These are phyloP conservation scores for Haplosporangium sp. DNA, from an alignment of 371 early-diverging fungal species.

Conservation along the genomic window DNA sequence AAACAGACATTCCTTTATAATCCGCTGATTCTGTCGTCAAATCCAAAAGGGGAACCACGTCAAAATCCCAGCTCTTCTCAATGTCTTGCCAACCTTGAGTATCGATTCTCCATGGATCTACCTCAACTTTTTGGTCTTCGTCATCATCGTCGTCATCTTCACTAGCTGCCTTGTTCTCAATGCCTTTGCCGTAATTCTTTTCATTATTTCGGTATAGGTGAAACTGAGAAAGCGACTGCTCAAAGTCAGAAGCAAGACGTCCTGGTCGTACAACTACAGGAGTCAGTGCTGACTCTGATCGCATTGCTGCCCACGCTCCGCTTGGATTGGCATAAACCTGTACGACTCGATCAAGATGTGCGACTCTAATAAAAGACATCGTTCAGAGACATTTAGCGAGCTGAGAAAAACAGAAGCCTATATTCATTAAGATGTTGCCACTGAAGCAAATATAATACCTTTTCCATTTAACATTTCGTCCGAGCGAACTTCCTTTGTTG, in stretches of 20 bases:
- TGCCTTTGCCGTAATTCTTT: conserved; percentile 11
- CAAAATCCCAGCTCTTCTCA: conserved; percentile 47
- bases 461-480: conserved; percentile 49
- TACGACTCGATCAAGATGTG: conserved; percentile 64
- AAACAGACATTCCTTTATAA: conserved; percentile 25
- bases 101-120: conserved; percentile 42
- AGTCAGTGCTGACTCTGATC: conserved; percentile 58
- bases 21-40: conserved; percentile 22
- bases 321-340: conserved; percentile 66
- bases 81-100: conserved; percentile 42
- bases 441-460: conserved; percentile 20
- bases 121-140: conserved; percentile 8
- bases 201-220: conserved; percentile 36
- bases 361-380: conserved; percentile 32
- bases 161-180: background rate
- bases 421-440: background rate
- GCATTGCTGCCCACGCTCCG: conserved; percentile 71
- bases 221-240: conserved; percentile 58
- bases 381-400: too few species aligned
- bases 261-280: conserved; percentile 32
- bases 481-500: conserved; percentile 35
- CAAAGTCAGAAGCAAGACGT: conserved; percentile 54
- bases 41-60: conserved; percentile 35
- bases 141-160: conserved; percentile 34
- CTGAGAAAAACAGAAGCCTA: background rate